Evolutionary conservation across 2,329 filamentous ascomycete species (phyloP).

Genomic region (Ophiocordyceps unilateralis): DNA sequence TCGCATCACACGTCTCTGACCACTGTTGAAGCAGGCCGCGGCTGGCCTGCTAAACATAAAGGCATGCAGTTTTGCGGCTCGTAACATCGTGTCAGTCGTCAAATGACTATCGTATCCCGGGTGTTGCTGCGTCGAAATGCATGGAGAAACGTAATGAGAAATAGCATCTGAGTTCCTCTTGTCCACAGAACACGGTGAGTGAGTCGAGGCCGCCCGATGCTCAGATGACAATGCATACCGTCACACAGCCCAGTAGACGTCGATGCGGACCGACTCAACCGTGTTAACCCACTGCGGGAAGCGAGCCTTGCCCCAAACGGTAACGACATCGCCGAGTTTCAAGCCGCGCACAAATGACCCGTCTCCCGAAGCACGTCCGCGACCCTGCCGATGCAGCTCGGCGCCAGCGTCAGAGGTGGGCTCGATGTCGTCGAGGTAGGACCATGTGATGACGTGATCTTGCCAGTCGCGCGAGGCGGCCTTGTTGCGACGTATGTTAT

Average conservation of each 20-base stretch:
- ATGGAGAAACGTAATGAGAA: no score
- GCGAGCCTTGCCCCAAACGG: constrained; percentile 42
- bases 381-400: constrained; percentile 23
- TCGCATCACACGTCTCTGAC: no score
- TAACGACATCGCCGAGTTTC: constrained; percentile 42
- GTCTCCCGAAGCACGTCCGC: constrained; percentile 30
- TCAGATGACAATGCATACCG: not conserved
- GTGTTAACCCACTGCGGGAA: constrained; percentile 36
- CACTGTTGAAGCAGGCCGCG: no score
- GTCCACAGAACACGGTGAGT: not conserved
- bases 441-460: constrained; percentile 35
- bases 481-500: constrained; percentile 31
- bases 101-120: no score
- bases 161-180: no score
- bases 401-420: constrained; percentile 22
- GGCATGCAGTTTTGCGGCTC: no score
- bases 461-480: constrained; percentile 15
- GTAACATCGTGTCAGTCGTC: no score
- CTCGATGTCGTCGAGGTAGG: constrained; percentile 27
- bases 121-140: no score
- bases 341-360: constrained; percentile 39
- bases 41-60: no score
- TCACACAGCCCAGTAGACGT: constrained; percentile 40
- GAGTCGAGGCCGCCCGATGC: constrained; percentile 1
- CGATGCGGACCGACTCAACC: constrained; percentile 30